Conservation (phyloP, 2,329 filamentous ascomycete species). For the Talaromyces pinophilus region DNA sequence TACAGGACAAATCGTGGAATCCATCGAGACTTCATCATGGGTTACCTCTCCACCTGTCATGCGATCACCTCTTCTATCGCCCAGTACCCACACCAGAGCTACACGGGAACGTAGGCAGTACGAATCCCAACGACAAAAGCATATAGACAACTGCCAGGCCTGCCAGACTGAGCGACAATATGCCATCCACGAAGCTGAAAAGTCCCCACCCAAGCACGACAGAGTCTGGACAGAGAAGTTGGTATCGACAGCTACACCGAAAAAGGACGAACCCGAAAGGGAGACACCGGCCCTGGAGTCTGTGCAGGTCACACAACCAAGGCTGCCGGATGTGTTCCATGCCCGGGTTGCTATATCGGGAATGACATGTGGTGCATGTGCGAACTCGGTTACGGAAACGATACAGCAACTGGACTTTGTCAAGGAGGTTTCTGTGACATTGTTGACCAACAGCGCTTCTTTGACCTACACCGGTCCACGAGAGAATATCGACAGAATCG, state of each 20-base stretch:
- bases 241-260: background rate
- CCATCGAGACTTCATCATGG: constrained; percentile 35
- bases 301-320: constrained; percentile 20
- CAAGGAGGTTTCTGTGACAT: constrained; percentile 57
- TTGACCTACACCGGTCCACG: constrained; percentile 55
- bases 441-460: constrained; percentile 64
- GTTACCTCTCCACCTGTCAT: constrained; percentile 17
- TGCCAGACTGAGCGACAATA: constrained; percentile 47
- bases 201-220: constrained; percentile 16
- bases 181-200: constrained; percentile 24
- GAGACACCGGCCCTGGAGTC: constrained; percentile 14
- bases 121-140: constrained; percentile 32
- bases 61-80: constrained; percentile 9
- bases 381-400: constrained; percentile 59
- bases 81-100: background rate
- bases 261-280: background rate
- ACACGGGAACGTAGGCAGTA: constrained; percentile 13
- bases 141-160: constrained; percentile 55
- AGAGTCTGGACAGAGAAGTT: constrained; percentile 12
- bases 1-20: constrained; percentile 36
- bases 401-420: constrained; percentile 60
- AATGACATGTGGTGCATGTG: constrained; percentile 70
- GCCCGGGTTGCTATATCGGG: constrained; percentile 57
- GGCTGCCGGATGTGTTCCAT: constrained; percentile 24
- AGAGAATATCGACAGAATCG: constrained; percentile 45